Evolutionary conservation across 2,329 filamentous ascomycete genomes (phyloP).

Genomic region (Cadophora gregata): DNA sequence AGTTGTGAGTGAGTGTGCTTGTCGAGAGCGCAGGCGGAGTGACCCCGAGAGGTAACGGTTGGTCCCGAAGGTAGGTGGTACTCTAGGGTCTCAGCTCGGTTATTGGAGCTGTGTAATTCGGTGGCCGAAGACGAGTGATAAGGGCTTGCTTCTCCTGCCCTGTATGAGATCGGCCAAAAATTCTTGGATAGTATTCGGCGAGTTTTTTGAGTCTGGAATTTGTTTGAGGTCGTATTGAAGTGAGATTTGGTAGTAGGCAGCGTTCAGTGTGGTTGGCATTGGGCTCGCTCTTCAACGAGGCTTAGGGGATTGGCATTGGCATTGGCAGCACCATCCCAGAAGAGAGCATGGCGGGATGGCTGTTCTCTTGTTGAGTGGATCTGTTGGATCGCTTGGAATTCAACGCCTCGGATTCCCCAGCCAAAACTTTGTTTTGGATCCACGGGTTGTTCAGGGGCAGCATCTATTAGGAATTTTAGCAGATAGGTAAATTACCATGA

Average conservation of each 20-base stretch:
- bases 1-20: slow-evolving; percentile 23
- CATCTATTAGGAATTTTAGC: background rate
- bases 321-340: slow-evolving; percentile 16
- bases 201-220: slow-evolving; percentile 10
- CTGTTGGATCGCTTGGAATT: slow-evolving; percentile 26
- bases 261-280: background rate
- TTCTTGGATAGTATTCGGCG: slow-evolving; percentile 7
- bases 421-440: slow-evolving; percentile 10
- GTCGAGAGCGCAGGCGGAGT: slow-evolving; percentile 3
- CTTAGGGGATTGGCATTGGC: slow-evolving; percentile 17
- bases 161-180: background rate
- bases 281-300: slow-evolving; percentile 24
- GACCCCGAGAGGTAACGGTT: slow-evolving; percentile 6
- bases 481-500: background rate
- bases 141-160: slow-evolving; percentile 6
- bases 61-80: slow-evolving; percentile 15
- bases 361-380: slow-evolving; percentile 29
- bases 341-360: slow-evolving; percentile 13
- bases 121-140: slow-evolving; percentile 6
- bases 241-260: slow-evolving; percentile 17
- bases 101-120: slow-evolving; percentile 16
- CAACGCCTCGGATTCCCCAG: slow-evolving; percentile 28
- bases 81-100: slow-evolving; percentile 20
- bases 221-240: background rate
- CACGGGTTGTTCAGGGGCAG: background rate